Evolutionary conservation across 345 rosid genomes (phyloP).

Genomic region (Eucalyptus albens): DNA sequence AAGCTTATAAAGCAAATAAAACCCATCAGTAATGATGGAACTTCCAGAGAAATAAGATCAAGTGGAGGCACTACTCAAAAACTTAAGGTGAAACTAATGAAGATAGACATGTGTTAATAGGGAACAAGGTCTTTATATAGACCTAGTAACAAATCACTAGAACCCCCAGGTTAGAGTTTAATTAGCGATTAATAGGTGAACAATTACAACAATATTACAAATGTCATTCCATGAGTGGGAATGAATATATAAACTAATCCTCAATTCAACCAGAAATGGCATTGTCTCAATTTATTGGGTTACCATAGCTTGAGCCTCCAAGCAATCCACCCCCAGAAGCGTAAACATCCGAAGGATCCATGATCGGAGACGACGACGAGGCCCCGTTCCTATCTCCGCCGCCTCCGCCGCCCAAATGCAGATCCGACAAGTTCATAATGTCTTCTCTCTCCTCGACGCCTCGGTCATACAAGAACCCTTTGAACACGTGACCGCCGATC

Average conservation of each 20-base stretch:
- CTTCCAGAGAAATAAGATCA: background rate
- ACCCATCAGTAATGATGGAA: background rate
- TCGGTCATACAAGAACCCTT: slow-evolving; percentile 86
- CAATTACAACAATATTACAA: background rate
- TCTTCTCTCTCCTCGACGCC: slow-evolving; percentile 65
- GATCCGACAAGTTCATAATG: slow-evolving; percentile 69
- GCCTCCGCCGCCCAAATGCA: slow-evolving; percentile 60
- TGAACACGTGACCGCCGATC: slow-evolving; percentile 85
- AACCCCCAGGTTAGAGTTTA: background rate
- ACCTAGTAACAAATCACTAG: background rate
- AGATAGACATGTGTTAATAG: background rate
- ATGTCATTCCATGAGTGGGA: background rate
- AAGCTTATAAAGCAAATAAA: background rate
- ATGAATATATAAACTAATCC: background rate
- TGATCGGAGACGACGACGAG: slow-evolving; percentile 40
- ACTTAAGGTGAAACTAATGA: background rate
- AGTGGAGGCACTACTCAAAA: background rate
- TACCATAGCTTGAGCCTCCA: slow-evolving; percentile 55
- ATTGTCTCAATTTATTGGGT: slow-evolving; percentile 35
- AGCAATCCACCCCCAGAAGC: slow-evolving; percentile 51
- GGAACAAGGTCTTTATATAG: background rate
- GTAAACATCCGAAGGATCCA: slow-evolving; percentile 55
- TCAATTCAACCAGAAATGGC: background rate
- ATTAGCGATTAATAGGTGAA: background rate
- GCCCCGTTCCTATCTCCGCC: slow-evolving; percentile 31